These are phyloP conservation scores for Gossypium davidsonii DNA, from an alignment of 441 rosid species.

Conservation along the genomic window DNA sequence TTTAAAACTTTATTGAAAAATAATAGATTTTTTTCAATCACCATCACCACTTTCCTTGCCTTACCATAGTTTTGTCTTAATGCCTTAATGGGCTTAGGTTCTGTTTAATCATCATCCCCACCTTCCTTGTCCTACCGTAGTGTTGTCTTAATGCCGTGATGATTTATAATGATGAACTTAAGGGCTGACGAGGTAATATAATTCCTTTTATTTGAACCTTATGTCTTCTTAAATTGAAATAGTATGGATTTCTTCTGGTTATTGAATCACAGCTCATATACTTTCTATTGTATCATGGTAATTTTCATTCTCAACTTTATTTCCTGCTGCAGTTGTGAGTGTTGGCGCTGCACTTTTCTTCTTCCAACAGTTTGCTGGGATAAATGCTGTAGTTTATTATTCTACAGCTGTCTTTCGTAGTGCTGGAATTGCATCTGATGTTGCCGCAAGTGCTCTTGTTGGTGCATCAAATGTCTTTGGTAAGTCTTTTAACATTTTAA, in stretches of 20 bases:
- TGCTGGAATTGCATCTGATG: constrained; percentile 87
- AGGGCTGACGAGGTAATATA: background rate
- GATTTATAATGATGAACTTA: background rate
- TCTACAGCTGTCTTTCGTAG: constrained; percentile 93
- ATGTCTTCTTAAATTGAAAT: background rate
- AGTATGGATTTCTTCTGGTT: background rate
- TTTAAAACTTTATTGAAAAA: background rate
- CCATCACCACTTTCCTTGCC: background rate
- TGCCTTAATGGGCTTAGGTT: background rate
- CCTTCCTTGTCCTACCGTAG: background rate
- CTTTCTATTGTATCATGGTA: background rate
- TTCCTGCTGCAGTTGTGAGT: constrained; percentile 72
- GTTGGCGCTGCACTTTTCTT: constrained; percentile 96
- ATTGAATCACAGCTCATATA: constrained; percentile 1
- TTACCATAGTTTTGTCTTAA: background rate
- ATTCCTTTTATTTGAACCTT: background rate
- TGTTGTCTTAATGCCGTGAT: background rate
- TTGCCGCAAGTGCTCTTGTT: constrained; percentile 97
- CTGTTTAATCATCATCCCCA: background rate
- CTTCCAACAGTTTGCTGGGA: constrained; percentile 97
- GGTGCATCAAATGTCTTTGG: constrained; percentile 97
- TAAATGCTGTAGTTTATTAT: constrained; percentile 98
- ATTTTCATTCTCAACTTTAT: background rate
- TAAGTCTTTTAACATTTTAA: constrained; percentile 19
- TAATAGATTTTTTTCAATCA: background rate